These are phyloP conservation scores for Dryas drummondii DNA, from an alignment of 306 rosid species.

Conservation along the genomic window DNA sequence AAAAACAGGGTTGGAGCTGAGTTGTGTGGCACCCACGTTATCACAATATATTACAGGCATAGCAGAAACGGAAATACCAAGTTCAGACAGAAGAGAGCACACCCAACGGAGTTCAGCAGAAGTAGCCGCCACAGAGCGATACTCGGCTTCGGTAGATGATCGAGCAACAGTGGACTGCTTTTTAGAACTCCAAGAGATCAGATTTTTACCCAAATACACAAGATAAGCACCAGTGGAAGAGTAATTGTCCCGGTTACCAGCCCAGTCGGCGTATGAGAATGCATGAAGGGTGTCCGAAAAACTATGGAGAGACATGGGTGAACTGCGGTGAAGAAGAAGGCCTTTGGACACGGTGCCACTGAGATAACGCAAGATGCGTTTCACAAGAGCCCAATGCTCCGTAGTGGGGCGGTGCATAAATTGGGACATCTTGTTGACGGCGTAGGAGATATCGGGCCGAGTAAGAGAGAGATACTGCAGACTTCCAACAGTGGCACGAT, in stretches of 20 bases:
- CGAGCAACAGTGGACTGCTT: neutral
- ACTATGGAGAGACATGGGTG: too few species aligned
- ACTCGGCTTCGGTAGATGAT: neutral
- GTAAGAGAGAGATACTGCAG: too few species aligned
- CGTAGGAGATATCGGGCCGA: neutral
- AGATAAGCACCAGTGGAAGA: neutral
- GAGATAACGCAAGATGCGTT: neutral
- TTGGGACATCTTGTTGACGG: neutral
- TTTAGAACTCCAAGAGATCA: neutral
- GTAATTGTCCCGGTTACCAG: neutral
- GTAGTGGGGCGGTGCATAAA: neutral
- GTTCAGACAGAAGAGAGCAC: neutral
- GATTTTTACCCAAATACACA: neutral
- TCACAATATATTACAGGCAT: too few species aligned
- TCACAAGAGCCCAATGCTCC: neutral
- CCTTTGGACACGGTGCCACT: neutral
- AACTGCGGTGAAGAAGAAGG: neutral
- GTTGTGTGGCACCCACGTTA: too few species aligned
- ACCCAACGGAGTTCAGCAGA: neutral
- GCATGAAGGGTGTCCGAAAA: neutral
- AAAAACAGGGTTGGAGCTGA: too few species aligned
- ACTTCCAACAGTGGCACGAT: neutral
- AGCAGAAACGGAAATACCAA: neutral
- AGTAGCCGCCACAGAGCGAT: neutral
- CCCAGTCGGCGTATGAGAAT: neutral